These are phyloP conservation scores for Cladosporium austrohemisphaericum DNA, from an alignment of 2,329 filamentous ascomycete genomes.

Conservation along the genomic window DNA sequence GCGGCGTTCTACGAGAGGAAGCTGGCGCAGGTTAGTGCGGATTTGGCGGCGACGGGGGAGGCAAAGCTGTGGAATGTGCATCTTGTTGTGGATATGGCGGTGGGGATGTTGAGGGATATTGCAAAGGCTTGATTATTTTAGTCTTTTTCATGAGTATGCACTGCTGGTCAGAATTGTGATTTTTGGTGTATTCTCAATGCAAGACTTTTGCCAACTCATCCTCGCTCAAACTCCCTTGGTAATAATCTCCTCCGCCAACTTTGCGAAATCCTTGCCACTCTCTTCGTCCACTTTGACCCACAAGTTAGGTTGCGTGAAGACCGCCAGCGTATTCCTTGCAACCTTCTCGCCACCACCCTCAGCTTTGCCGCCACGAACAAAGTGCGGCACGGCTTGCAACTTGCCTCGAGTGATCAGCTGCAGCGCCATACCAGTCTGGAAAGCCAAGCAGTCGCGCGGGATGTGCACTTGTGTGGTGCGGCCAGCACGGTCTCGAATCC, in stretches of 20 bases:
- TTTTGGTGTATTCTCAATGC: too few relatives aligned
- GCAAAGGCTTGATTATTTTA: not conserved
- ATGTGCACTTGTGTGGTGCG: slow-evolving; percentile 87
- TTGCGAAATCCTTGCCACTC: slow-evolving; percentile 68
- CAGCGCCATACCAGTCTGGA: slow-evolving; percentile 91
- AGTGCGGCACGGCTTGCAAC: slow-evolving; percentile 94
- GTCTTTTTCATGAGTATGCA: too few relatives aligned
- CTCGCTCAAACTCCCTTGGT: not conserved
- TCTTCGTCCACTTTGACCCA: slow-evolving; percentile 71
- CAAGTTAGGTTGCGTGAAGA: slow-evolving; percentile 95
- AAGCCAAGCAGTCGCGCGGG: slow-evolving; percentile 84
- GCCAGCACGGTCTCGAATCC: slow-evolving; percentile 82
- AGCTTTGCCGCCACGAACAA: slow-evolving; percentile 67
- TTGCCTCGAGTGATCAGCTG: slow-evolving; percentile 86
- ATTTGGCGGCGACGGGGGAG: slow-evolving; percentile 8
- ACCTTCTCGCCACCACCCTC: slow-evolving; percentile 34
- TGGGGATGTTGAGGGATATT: slow-evolving; percentile 5
- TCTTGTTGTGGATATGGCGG: slow-evolving; percentile 5
- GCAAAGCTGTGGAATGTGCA: slow-evolving; percentile 9
- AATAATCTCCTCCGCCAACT: slow-evolving; percentile 57
- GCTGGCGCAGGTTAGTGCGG: slow-evolving; percentile 10
- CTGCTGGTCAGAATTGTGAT: too few relatives aligned
- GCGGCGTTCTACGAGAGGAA: slow-evolving; percentile 11
- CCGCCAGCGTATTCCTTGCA: slow-evolving; percentile 76
- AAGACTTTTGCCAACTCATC: too few relatives aligned